Conservation (phyloP, 2,329 filamentous ascomycete genomes). For the Ophiostoma tasmaniense region DNA sequence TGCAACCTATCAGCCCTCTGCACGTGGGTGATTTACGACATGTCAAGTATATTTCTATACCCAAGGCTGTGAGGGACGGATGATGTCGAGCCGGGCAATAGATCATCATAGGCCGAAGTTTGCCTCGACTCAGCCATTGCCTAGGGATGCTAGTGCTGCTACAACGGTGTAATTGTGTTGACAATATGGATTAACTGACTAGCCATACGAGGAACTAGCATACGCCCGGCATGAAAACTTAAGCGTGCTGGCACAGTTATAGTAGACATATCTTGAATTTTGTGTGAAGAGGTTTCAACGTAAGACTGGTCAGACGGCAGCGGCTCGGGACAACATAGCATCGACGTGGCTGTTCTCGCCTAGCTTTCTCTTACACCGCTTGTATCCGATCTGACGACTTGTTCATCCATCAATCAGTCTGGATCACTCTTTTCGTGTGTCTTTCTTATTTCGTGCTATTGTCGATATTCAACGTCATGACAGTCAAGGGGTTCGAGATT, state of each 20-base stretch:
- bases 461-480: no score
- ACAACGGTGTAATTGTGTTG: no score
- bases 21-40: background rate
- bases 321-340: background rate
- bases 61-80: background rate
- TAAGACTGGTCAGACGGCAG: background rate
- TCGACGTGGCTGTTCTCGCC: background rate
- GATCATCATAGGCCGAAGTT: background rate
- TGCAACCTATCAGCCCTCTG: background rate
- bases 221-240: background rate
- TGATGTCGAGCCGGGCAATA: background rate
- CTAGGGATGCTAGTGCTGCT: background rate
- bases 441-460: background rate
- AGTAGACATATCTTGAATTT: no score
- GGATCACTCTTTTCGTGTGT: background rate
- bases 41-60: background rate
- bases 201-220: background rate
- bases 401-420: background rate
- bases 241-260: no score
- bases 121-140: background rate
- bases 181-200: background rate
- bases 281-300: background rate
- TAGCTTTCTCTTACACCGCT: no score
- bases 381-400: background rate
- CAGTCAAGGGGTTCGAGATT: background rate